Base-by-base conservation (phyloP, 768 basidiomycete species). In the Termitomyces titanicus region DNA sequence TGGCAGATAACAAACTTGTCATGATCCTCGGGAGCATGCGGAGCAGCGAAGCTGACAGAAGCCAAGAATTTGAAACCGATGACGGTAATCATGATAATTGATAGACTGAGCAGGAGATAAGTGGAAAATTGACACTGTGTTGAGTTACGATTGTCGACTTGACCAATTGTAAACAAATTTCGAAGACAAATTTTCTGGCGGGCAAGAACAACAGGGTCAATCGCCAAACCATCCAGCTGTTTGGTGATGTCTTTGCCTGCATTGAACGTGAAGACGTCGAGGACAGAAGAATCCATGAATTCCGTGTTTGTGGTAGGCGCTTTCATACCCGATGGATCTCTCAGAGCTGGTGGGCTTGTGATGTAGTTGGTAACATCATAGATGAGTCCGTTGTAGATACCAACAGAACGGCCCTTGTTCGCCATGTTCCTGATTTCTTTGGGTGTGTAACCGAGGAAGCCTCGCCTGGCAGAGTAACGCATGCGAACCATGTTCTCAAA, bases 1-100 rank as follows among this genome's bases (percentile, higher is more conserved):
- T 98, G 96, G 68, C 95, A 98, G 61, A 94, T 91, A 61, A 94
- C 88, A 60, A 94, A 94, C 71, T 94, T 94, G 76, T 94, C 92
- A 67, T 93, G 91, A 62, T 92, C 88, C 70, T 94, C 92, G 0
- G 92, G 92, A 5, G 88, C 86, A 47, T 90, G 84, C 11, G 82
- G 66, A 3, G 86, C 71, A 45, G 81, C 80, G 61, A 94, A 90
- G 68, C 88, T 86, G 67, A 94, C 73, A 0, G 92, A 91, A 5
- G 90, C 89, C 59, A 94, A 70, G 76, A 94, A 94, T 72, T 94
- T 95, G 85, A 94, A 94, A 1, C 85, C 93, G 65, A 94, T 93
- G 63, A 98, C 88, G 51, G 86, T 75, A 58, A 98, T 91, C 94
- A 99, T 97, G 74, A 96, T 76, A 63, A 89, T 72, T 2, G 93